Conservation (phyloP, 2,329 filamentous ascomycete genomes). For the Arachnomyces sp. region DNA sequence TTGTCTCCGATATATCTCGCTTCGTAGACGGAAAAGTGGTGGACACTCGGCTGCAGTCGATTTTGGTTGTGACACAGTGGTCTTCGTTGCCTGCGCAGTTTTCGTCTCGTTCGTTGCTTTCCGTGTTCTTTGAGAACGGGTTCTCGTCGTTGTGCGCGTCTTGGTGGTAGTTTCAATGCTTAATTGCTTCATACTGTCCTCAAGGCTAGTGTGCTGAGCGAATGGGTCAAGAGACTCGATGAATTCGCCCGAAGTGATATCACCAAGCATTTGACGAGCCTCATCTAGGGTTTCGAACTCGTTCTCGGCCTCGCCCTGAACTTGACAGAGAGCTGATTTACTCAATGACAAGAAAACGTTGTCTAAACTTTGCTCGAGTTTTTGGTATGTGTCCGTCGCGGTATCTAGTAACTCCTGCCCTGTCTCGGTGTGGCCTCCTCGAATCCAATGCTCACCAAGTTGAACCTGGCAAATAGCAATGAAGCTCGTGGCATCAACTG, state of each 20-base stretch:
- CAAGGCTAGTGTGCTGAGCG: conserved; percentile 26
- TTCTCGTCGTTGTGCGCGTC: conserved; percentile 14
- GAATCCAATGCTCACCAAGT: conserved; percentile 41
- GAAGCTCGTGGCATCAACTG: conserved; percentile 54
- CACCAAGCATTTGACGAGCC: conserved; percentile 38
- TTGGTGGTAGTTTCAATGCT: conserved; percentile 19
- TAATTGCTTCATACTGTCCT: conserved; percentile 36
- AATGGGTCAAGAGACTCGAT: conserved; percentile 22
- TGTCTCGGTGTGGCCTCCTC: conserved; percentile 42
- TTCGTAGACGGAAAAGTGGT: conserved; percentile 37
- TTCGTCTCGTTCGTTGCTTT: conserved; percentile 19
- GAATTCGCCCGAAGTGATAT: conserved; percentile 30
- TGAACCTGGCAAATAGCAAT: conserved; percentile 40
- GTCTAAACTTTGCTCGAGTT: conserved; percentile 42
- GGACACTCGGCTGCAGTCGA: conserved; percentile 26
- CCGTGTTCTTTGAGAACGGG: conserved; percentile 20
- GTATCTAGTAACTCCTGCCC: conserved; percentile 50
- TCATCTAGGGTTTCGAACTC: conserved; percentile 43
- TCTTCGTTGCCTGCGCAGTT: conserved; percentile 14
- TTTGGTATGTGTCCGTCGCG: conserved; percentile 47
- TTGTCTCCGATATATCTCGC: conserved; percentile 44
- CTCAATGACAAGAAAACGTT: conserved; percentile 41
- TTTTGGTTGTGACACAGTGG: conserved; percentile 11
- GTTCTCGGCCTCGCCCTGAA: conserved; percentile 39
- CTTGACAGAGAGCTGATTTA: conserved; percentile 39